Percentiles rank a stretch among this genome's conserved stretches.
phyloP scores from a whole-genome alignment of 1,284 basidiomycete species.

The Schizophyllum amplum region DNA sequence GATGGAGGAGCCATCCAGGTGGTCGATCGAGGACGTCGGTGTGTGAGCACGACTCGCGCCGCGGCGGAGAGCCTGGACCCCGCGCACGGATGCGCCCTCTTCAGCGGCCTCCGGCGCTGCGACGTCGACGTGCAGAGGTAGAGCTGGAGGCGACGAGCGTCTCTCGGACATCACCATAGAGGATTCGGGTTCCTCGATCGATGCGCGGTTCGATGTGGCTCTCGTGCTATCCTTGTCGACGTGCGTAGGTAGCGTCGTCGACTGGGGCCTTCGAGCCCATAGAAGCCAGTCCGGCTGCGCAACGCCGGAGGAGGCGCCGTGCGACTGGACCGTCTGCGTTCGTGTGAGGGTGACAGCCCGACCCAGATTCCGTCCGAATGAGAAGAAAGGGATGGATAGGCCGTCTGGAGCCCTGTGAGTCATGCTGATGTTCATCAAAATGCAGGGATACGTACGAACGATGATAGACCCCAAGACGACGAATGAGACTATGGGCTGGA shows the following conservation, averaged over 20 bases:
- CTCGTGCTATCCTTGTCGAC: background rate
- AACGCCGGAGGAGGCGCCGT: background rate
- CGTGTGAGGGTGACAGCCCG: background rate
- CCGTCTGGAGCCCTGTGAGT: constrained; percentile 46
- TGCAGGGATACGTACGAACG: constrained; percentile 44
- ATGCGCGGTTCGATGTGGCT: background rate
- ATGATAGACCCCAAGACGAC: constrained; percentile 80
- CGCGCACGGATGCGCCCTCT: background rate
- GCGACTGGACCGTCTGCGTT: background rate
- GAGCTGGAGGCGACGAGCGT: background rate
- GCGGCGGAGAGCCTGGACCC: background rate
- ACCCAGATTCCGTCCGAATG: constrained; percentile 50
- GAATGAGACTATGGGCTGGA: constrained; percentile 80
- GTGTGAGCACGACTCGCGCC: background rate
- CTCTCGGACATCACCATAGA: background rate
- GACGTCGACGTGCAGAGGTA: no score
- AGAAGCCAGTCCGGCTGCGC: background rate
- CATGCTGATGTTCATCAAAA: background rate
- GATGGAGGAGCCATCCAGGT: background rate
- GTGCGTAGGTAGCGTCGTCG: background rate
- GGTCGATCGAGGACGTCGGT: no score
- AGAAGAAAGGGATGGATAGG: constrained; percentile 84
- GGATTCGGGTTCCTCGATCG: background rate
- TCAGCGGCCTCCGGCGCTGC: background rate
- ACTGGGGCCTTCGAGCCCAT: background rate